Base-by-base conservation (phyloP, 2,329 filamentous ascomycete genomes). In the Dichotomopilus funicola region DNA sequence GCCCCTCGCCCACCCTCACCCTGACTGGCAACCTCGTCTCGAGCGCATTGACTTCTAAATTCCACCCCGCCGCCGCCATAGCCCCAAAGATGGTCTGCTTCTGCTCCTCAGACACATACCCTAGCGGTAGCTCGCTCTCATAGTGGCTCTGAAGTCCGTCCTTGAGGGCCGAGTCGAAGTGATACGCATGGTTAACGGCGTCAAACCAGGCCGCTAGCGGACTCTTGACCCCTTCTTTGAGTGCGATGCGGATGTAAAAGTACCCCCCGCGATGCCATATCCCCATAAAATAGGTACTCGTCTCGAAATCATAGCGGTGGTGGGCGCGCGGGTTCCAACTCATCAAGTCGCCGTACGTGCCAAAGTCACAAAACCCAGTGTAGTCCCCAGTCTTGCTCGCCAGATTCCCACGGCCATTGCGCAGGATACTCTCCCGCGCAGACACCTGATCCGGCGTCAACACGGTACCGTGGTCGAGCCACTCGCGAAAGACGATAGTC, bases 401-500 rank as follows among this genome's bases (percentile, higher is more conserved):
- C 54, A 67, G 78, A 63, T 74, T 75, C 57, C 66, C 75, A 50
- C 66, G 63, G 53, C 67, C 69, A 71, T 78, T 78, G 48, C 79
- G 73, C n/a, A 96, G 70, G 27, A 90, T 81, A 13, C 77, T 81
- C 67, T 90, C 87, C 48, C 75, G 72, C 49, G 79, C 64, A 0
- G 88, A 79, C 1, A 91, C 84, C 61, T 91, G 75, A 6, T 75
- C 71, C 0, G 90, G 91, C 0, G 77, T 78, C 3, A 89, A 75
- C 1, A 88, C 71, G 9, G 66, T 70, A 31, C 75, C 74, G 12
- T 60, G 72, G 51, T 68, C 75, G 62, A 86, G 68, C 52, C 80
- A 80, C 59, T 78, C 74, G 42, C 81, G 78, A 63, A 91, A 85
- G 1, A 95, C 76, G 19, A 96, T 83, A 48, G 86, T 89, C 1